A percentile compares a stretch with the other conserved stretches of the same genome.
Evolutionary conservation across 176 grass and related monocot species (phyloP).

Genomic region (Oryza meyeriana): DNA sequence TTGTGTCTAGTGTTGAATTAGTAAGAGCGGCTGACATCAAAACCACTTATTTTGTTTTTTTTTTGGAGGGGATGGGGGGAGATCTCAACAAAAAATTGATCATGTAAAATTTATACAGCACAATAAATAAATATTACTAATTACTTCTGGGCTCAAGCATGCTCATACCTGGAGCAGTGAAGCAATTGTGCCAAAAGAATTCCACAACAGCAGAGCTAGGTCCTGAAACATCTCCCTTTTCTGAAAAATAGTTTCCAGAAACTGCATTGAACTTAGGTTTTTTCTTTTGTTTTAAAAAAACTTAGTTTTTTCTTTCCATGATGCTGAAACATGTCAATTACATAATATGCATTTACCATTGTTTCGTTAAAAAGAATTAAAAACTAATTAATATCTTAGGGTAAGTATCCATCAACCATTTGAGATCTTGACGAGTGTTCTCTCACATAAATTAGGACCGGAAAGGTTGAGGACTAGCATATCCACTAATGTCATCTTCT

Average conservation of each 20-base stretch:
- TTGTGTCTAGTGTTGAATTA: not conserved
- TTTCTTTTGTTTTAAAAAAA: too few relatives aligned
- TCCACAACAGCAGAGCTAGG: conserved; percentile 68
- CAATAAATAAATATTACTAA: not conserved
- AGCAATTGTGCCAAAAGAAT: conserved; percentile 66
- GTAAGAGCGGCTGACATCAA: not conserved
- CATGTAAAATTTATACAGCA: not conserved
- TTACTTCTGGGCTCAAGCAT: conserved; percentile 1
- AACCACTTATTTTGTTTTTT: too few relatives aligned
- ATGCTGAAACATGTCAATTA: not conserved
- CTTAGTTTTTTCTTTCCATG: not conserved
- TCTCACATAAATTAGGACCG: conserved; percentile 56
- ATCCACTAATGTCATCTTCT: conserved; percentile 47
- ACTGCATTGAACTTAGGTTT: conserved; percentile 20
- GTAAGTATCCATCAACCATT: conserved; percentile 30
- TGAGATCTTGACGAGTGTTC: conserved; percentile 63
- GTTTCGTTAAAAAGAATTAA: not conserved
- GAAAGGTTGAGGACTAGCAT: conserved; percentile 55
- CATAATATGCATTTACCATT: not conserved
- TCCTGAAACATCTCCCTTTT: conserved; percentile 62
- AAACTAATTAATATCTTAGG: conserved; percentile 10
- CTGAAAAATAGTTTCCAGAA: conserved; percentile 27
- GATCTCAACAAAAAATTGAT: not conserved
- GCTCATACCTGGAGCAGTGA: conserved; percentile 54
- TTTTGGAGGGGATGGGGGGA: too few relatives aligned